phyloP scores from a whole-genome alignment of 345 rosid genomes.

The Populus davidiana region DNA sequence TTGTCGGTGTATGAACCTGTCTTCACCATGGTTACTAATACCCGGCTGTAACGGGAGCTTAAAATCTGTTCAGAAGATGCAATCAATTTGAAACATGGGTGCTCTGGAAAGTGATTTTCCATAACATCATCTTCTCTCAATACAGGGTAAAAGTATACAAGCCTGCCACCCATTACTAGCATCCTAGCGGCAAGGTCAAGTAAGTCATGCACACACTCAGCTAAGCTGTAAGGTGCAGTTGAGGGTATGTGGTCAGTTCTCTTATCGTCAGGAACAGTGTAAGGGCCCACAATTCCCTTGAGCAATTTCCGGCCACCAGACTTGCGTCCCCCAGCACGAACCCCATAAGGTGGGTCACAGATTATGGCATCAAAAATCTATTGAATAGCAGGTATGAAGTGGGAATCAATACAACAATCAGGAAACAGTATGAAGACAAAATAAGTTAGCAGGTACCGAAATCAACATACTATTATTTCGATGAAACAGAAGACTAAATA shows the following conservation, averaged over 20 bases:
- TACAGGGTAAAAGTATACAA: constrained; percentile 82
- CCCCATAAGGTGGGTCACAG: constrained; percentile 95
- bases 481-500: not conserved
- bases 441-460: not conserved
- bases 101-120: constrained; percentile 59
- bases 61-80: constrained; percentile 86
- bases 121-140: constrained; percentile 55
- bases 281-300: constrained; percentile 75
- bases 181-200: constrained; percentile 84
- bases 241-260: constrained; percentile 92
- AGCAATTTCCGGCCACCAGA: constrained; percentile 92
- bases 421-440: not conserved
- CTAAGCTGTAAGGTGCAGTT: constrained; percentile 80
- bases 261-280: constrained; percentile 89
- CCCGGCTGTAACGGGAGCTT: constrained; percentile 78
- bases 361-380: constrained; percentile 87
- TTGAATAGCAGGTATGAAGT: constrained; percentile 16
- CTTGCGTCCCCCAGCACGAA: constrained; percentile 94
- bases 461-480: not conserved
- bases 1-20: constrained; percentile 52
- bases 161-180: constrained; percentile 86
- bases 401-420: not conserved
- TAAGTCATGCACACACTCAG: constrained; percentile 85
- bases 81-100: constrained; percentile 69
- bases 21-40: constrained; percentile 85